Conservation (phyloP, 164 flowering plant species). For the Buxus sempervirens region DNA sequence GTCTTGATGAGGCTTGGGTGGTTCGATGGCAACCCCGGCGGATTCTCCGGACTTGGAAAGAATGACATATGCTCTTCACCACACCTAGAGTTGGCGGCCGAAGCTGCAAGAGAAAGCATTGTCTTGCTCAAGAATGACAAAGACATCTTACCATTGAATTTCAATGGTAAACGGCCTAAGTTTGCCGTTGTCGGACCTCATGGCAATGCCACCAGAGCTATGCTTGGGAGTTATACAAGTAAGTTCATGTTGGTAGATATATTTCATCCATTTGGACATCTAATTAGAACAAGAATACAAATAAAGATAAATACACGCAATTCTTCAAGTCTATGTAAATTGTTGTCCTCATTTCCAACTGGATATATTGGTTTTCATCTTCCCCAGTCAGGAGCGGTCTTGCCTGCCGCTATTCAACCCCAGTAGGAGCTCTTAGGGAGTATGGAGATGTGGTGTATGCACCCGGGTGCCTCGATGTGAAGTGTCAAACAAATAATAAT, state of each 20-base stretch:
- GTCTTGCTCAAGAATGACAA: constrained; percentile 18
- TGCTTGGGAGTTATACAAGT: constrained; percentile 78
- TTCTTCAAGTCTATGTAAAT: too few relatives aligned
- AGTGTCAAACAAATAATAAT: constrained; percentile 28
- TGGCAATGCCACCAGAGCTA: constrained; percentile 55
- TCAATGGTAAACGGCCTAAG: constrained; percentile 23
- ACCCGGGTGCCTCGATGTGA: constrained; percentile 44
- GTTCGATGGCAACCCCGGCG: constrained; percentile 14
- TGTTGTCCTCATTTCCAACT: background rate
- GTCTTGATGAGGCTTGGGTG: constrained; percentile 15
- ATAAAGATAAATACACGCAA: too few relatives aligned
- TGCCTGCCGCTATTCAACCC: constrained; percentile 56
- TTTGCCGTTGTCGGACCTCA: constrained; percentile 75
- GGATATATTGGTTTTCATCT: too few relatives aligned
- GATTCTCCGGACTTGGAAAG: background rate
- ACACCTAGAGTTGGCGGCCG: constrained; percentile 11
- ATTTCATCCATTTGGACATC: too few relatives aligned
- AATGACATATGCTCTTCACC: constrained; percentile 8
- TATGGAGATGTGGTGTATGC: constrained; percentile 49
- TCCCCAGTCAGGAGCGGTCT: constrained; percentile 20
- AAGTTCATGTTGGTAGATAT: background rate
- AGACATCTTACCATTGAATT: constrained; percentile 6
- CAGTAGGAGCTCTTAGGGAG: constrained; percentile 53
- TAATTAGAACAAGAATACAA: too few relatives aligned
- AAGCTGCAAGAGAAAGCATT: constrained; percentile 23